Base-by-base conservation (phyloP, 805 yeast genomes). In the Geotrichum ghanense region DNA sequence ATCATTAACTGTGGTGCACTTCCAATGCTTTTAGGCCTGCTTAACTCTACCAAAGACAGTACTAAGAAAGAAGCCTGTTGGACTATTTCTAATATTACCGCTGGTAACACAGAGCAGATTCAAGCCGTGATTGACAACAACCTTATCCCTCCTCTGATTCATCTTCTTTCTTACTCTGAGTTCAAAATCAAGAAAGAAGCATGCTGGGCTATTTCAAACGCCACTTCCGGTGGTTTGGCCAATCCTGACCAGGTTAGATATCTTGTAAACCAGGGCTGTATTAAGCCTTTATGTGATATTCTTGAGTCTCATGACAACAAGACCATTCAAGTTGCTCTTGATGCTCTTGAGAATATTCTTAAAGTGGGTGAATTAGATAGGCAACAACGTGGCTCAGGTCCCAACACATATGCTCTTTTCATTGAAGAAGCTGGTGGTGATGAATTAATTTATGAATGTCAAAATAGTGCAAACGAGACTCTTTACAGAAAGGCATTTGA, bases 341-440 rank as follows among this genome's bases (percentile, higher is more conserved):
- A 92, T 67, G 95, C 96, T 2, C 74, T 92, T 59, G 95, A 87
- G 63, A 90, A 92, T 64, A 88, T 92, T 54, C 73, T 92, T 58
- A 85, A 85, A 68, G 85, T 88, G 71, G 98, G 98, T 56, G 97
- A 92, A 65, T 69, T 81, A 66, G 96, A 88, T 61, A 85, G 79
- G 67, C 95, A 88, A 60, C 73, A 80, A 47, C 73, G 76, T 50
- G 84, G 83, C 48, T 64, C 80, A 16, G 66, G 73, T 44, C 74
- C 79, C 58, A 92, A 92, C 68, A 86, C 84, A 64, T 83, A 89
- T 62, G 95, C 97, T 22, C 75, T 88, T 52, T 87, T 69, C 69
- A 84, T 92, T 61, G 98, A 92, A 70, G 97, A 90, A 65, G 97
- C 97, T 41, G 97, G 97, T 58, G 98, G 98, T 52, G 83, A 88